Conservation (phyloP, 140 eudicot genomes). For the Cichorium intybus region DNA sequence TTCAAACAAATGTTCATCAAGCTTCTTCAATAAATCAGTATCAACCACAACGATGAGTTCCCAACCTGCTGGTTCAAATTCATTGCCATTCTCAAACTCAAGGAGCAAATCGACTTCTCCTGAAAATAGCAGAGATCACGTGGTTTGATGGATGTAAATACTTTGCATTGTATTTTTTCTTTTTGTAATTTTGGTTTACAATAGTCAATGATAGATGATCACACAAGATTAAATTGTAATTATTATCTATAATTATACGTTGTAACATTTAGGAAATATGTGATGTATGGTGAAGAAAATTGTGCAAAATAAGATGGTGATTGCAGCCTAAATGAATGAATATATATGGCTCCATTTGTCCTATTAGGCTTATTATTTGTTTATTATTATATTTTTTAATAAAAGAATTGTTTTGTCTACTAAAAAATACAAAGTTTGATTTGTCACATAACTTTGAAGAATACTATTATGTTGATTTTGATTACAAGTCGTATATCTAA, state of each 20-base stretch:
- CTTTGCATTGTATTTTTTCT: constrained; percentile 10
- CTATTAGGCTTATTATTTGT: background rate
- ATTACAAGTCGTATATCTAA: too few species aligned
- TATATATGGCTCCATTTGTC: background rate
- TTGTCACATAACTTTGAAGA: too few species aligned
- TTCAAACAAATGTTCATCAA: constrained; percentile 42
- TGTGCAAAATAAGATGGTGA: constrained; percentile 45
- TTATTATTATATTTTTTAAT: too few species aligned
- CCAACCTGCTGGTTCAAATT: constrained; percentile 35
- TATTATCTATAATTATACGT: constrained; percentile 17
- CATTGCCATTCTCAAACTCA: constrained; percentile 47
- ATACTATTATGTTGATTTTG: too few species aligned
- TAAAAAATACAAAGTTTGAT: too few species aligned
- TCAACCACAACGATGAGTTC: constrained; percentile 26
- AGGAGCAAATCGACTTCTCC: constrained; percentile 79
- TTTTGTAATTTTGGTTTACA: constrained; percentile 11
- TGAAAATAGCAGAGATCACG: constrained; percentile 48
- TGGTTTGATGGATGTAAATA: constrained; percentile 17
- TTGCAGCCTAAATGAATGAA: constrained; percentile 14
- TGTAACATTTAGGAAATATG: constrained; percentile 9
- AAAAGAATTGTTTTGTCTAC: too few species aligned
- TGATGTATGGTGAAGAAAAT: constrained; percentile 43
- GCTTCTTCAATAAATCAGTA: constrained; percentile 36
- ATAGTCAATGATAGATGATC: constrained; percentile 27
- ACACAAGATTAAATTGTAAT: constrained; percentile 29